Percentiles rank a stretch among this genome's conserved stretches.
Conservation (phyloP, 495 filamentous ascomycete genomes). For the Parathielavia appendiculata region DNA sequence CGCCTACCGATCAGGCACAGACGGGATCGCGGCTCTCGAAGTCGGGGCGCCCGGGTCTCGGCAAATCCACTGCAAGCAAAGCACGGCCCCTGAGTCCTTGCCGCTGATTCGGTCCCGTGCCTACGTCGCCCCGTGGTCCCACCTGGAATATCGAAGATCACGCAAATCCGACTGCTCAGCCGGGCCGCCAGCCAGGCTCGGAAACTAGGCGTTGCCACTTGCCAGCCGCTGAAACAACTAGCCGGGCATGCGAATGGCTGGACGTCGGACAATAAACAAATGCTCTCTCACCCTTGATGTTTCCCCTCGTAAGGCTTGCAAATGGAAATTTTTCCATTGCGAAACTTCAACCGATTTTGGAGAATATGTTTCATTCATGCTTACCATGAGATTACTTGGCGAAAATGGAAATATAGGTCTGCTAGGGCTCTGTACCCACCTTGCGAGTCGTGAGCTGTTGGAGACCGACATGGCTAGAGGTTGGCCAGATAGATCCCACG, state of each 20-base stretch:
- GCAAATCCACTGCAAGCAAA: neutral
- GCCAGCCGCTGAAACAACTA: neutral
- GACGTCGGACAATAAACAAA: slow-evolving; percentile 2
- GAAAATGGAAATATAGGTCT: too few relatives aligned
- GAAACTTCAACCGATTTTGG: too few relatives aligned
- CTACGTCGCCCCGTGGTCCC: neutral
- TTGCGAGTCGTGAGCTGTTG: too few relatives aligned
- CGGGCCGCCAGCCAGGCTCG: neutral
- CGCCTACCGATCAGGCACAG: neutral
- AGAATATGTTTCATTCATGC: too few relatives aligned
- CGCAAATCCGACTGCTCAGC: slow-evolving; percentile 8
- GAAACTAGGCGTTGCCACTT: neutral
- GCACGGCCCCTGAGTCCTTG: neutral
- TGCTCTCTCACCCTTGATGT: neutral
- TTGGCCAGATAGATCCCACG: too few relatives aligned
- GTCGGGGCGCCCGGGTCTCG: neutral
- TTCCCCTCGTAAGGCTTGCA: neutral
- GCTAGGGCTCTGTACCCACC: too few relatives aligned
- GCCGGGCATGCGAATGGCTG: neutral
- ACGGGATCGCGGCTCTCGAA: neutral
- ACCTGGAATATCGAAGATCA: slow-evolving; percentile 3
- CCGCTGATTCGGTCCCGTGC: slow-evolving; percentile 1
- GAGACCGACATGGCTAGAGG: too few relatives aligned
- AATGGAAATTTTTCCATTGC: too few relatives aligned
- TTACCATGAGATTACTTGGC: too few relatives aligned